These are phyloP conservation scores for Camelina laxa DNA, from an alignment of 345 rosid species.

Conservation along the genomic window DNA sequence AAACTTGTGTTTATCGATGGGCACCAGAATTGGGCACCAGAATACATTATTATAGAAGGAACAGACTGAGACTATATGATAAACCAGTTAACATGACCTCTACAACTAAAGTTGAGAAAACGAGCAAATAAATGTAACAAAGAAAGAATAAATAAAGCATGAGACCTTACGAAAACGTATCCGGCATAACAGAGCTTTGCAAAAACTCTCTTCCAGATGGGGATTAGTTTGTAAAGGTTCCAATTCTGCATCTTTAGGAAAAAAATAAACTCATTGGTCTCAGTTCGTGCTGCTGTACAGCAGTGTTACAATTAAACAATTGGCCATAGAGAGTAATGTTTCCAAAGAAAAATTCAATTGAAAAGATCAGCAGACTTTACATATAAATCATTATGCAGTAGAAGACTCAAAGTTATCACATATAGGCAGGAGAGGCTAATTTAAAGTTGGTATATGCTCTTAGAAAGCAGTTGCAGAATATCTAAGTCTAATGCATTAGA, in stretches of 20 bases:
- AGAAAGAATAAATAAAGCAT: slow-evolving; percentile 54
- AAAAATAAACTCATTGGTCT: slow-evolving; percentile 7
- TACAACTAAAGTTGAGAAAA: slow-evolving; percentile 16
- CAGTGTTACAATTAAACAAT: slow-evolving; percentile 14
- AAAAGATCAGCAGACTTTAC: slow-evolving; percentile 7
- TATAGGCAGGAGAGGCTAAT: slow-evolving; percentile 14
- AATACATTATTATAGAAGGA: background rate
- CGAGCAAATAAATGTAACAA: slow-evolving; percentile 10
- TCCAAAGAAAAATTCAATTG: background rate
- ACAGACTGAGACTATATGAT: slow-evolving; percentile 16
- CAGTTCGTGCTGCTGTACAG: slow-evolving; percentile 14
- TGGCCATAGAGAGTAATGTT: slow-evolving; percentile 11
- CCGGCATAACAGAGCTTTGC: slow-evolving; percentile 92
- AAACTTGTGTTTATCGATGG: background rate
- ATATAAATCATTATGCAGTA: background rate
- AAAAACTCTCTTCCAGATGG: slow-evolving; percentile 80
- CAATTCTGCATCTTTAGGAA: slow-evolving; percentile 60
- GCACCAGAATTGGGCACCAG: slow-evolving; percentile 17
- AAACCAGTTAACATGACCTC: slow-evolving; percentile 26
- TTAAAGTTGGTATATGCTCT: background rate
- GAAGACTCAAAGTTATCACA: slow-evolving; percentile 12
- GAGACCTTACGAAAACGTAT: slow-evolving; percentile 99
- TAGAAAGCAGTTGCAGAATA: slow-evolving; percentile 23
- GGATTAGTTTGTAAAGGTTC: slow-evolving; percentile 79
- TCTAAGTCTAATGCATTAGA: slow-evolving; percentile 1